These are phyloP conservation scores for Microsporum canis DNA, from an alignment of 2,329 filamentous ascomycete species.

Conservation along the genomic window DNA sequence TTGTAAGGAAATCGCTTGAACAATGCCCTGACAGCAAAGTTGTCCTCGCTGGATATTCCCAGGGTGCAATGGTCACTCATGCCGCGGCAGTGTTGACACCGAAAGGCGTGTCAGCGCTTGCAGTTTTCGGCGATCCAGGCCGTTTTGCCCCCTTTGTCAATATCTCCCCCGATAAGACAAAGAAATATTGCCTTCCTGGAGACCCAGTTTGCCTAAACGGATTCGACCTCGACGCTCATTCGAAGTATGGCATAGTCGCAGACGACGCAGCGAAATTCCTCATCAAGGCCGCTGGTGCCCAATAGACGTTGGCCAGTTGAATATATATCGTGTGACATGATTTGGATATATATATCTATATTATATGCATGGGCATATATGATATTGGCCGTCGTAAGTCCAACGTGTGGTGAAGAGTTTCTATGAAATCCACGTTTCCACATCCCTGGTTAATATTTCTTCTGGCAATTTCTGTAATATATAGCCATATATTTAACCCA, in stretches of 20 bases:
- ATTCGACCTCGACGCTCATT: conserved; percentile 32
- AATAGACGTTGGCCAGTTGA: background rate
- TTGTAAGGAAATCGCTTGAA: conserved; percentile 21
- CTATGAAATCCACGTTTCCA: background rate
- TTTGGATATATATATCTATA: background rate
- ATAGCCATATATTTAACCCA: background rate
- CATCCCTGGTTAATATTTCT: background rate
- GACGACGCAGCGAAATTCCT: conserved; percentile 30
- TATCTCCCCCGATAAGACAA: conserved; percentile 32
- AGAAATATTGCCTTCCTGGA: conserved; percentile 40
- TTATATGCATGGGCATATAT: background rate
- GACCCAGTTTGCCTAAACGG: conserved; percentile 43
- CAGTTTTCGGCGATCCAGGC: conserved; percentile 40
- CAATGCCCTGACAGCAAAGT: conserved; percentile 28
- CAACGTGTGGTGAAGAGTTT: background rate
- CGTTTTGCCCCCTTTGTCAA: conserved; percentile 29
- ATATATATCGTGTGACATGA: background rate
- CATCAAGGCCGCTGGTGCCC: conserved; percentile 18
- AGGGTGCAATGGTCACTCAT: conserved; percentile 28
- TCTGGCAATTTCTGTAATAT: background rate
- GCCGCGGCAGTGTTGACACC: conserved; percentile 17
- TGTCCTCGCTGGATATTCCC: conserved; percentile 26
- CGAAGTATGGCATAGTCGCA: conserved; percentile 30
- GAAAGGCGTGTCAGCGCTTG: conserved; percentile 30
- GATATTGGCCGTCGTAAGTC: background rate